A percentile compares a stretch with the other conserved stretches of the same genome.
Evolutionary conservation across 2,329 filamentous ascomycete species (phyloP).

Genomic region (Paraphoma sp.): DNA sequence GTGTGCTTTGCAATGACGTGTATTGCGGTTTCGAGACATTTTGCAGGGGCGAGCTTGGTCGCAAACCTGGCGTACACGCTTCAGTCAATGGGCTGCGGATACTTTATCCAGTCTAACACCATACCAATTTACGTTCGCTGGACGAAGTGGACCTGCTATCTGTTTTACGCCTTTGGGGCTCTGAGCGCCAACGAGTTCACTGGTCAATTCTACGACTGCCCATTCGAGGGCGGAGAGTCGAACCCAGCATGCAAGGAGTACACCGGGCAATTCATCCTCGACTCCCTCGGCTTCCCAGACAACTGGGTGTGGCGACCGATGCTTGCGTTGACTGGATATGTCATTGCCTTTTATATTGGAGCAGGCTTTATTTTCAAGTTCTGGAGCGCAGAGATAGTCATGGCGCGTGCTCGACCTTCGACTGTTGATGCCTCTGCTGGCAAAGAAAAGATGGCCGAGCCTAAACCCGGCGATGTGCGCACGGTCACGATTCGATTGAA

Average conservation of each 20-base stretch:
- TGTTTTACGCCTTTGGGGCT: conserved; percentile 74
- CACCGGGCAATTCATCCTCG: conserved; percentile 72
- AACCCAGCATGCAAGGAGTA: conserved; percentile 73
- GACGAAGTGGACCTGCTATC: conserved; percentile 73
- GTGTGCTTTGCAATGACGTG: conserved; percentile 74
- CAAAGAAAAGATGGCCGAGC: conserved; percentile 71
- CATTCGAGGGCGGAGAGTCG: conserved; percentile 64
- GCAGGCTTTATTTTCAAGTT: conserved; percentile 69
- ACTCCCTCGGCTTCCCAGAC: conserved; percentile 70
- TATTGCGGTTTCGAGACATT: conserved; percentile 69
- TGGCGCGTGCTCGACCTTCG: conserved; percentile 65
- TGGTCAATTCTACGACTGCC: conserved; percentile 76
- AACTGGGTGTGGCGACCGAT: conserved; percentile 74
- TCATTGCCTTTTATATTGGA: conserved; percentile 66
- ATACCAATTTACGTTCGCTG: conserved; percentile 81
- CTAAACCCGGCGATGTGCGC: conserved; percentile 61
- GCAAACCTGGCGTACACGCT: conserved; percentile 76
- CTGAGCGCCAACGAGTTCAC: conserved; percentile 76
- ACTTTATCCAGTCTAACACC: conserved; percentile 75
- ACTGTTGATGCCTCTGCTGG: conserved; percentile 69
- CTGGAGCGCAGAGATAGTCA: conserved; percentile 71
- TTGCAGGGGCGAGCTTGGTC: conserved; percentile 73
- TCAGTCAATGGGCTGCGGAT: conserved; percentile 77
- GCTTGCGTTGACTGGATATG: conserved; percentile 66
- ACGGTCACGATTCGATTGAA: conserved; percentile 71